These are phyloP conservation scores for Backusella tarrabulga DNA, from an alignment of 192 early-diverging fungal species.

Conservation along the genomic window DNA sequence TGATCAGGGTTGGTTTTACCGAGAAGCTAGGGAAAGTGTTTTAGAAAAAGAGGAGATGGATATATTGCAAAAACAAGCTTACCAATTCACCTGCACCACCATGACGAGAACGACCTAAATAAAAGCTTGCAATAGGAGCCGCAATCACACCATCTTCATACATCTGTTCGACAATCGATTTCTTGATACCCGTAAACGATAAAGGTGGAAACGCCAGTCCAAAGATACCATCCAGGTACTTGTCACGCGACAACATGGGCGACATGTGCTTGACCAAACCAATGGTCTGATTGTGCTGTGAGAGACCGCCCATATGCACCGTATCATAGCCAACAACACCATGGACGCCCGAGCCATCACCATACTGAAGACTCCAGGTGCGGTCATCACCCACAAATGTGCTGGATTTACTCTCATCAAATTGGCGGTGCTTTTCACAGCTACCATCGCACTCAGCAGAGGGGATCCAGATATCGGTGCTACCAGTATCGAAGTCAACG, in stretches of 20 bases:
- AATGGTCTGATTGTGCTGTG: constrained; percentile 55
- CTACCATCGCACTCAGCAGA: constrained; percentile 25
- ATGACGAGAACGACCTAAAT: constrained; percentile 32
- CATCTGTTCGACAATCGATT: constrained; percentile 19
- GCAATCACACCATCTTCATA: constrained; percentile 14
- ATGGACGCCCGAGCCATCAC: constrained; percentile 42
- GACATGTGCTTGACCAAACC: constrained; percentile 62
- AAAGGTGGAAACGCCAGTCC: constrained; percentile 57
- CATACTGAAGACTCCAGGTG: constrained; percentile 42
- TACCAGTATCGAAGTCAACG: constrained; percentile 73
- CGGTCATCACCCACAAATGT: constrained; percentile 20
- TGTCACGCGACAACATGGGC: constrained; percentile 47
- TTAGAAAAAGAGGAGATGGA: not conserved
- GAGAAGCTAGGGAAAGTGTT: constrained; percentile 24
- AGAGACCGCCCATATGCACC: constrained; percentile 54
- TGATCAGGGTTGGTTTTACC: constrained; percentile 52
- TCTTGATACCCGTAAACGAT: constrained; percentile 18
- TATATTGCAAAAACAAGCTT: not conserved
- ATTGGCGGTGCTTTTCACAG: constrained; percentile 25
- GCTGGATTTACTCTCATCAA: constrained; percentile 25
- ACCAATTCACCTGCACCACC: constrained; percentile 46
- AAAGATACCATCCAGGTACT: constrained; percentile 64
- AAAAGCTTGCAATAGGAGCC: constrained; percentile 26
- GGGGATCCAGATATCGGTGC: constrained; percentile 67
- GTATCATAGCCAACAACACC: constrained; percentile 45